These are phyloP conservation scores for Cynanchum wilfordii DNA, from an alignment of 257 asterid species.

Conservation along the genomic window DNA sequence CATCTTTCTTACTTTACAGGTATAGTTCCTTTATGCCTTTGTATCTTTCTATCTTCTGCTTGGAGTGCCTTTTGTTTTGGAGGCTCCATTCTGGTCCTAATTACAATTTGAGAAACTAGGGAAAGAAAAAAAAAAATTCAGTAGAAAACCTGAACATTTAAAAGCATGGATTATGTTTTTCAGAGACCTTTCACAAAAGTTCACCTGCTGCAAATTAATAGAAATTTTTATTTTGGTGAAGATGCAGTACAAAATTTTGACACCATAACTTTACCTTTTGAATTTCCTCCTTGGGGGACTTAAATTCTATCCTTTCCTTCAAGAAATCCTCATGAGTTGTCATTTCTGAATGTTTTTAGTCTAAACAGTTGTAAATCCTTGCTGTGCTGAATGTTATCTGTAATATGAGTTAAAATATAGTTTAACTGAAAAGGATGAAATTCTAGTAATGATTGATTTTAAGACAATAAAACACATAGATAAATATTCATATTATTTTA, in stretches of 20 bases:
- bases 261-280: not conserved
- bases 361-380: not conserved
- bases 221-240: not conserved
- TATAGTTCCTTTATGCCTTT: conserved; percentile 22
- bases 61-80: not conserved
- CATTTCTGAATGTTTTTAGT: not conserved
- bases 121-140: not conserved
- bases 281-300: not conserved
- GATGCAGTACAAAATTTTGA: not conserved
- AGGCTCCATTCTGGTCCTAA: not conserved
- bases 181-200: not conserved
- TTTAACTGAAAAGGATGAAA: not conserved
- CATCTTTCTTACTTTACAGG: conserved; percentile 60
- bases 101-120: not conserved
- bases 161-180: not conserved
- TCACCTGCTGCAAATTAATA: not conserved
- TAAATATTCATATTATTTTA: not conserved
- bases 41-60: not conserved
- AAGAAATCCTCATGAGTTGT: not conserved
- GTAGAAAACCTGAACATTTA: not conserved
- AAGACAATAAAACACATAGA: not conserved
- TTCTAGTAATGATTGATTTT: not conserved
- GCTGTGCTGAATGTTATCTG: not conserved
- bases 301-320: not conserved
- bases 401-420: not conserved